Base-by-base conservation (phyloP, 139 green algal genomes). In the Chara braunii region DNA sequence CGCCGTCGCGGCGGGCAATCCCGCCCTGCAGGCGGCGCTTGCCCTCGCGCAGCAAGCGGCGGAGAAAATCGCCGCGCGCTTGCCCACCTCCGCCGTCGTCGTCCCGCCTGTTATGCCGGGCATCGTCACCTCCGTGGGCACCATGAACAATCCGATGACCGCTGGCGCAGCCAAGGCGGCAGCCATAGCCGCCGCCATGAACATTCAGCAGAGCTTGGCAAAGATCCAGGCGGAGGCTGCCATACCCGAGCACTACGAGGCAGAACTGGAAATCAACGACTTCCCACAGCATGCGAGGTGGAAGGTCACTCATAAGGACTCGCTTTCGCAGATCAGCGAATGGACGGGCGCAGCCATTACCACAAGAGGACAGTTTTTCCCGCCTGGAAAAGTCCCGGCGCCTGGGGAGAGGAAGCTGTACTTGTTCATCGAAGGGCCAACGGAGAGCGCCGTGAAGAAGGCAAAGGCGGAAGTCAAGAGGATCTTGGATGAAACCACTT, bases 241-340 rank as follows among this genome's bases (percentile, higher is more conserved):
- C 3, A 45, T 53, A 23, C 26, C 43, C 23, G 50, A 28, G 36
- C 84, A 90, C 66, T 97, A 86, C 75, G 84, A 95, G 69, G 73
- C 82, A 7, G 92, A 98, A 77, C 69, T 99, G 37, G 91, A 96
- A 70, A 97, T 99, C 80, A 99, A 99, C 65, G 92, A 99, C 81
- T 98, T 99, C 82, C 88, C 90, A 31, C 92, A 99, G 86, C 83
- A 94, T 43, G 89, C 75, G 14, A 50, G 75, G 29, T 82, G 61
- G 54, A 79, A 96, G 87, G 83, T 95, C 24, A 98, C 92, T 14
- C 91, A 98, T 67, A 85, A 86, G 45, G 88, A 96, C 14, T 86
- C 85, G 2, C 78, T 97, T 18, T 62, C 68, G 12, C 51, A 88
- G 50, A 87, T 98, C 33, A 87, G 73, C 3, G 89, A 98, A 54